Percentiles rank a stretch among this genome's conserved stretches.
These are phyloP conservation scores for Stemphylium lycopersici DNA, from an alignment of 2,329 filamentous ascomycete species.

Conservation along the genomic window DNA sequence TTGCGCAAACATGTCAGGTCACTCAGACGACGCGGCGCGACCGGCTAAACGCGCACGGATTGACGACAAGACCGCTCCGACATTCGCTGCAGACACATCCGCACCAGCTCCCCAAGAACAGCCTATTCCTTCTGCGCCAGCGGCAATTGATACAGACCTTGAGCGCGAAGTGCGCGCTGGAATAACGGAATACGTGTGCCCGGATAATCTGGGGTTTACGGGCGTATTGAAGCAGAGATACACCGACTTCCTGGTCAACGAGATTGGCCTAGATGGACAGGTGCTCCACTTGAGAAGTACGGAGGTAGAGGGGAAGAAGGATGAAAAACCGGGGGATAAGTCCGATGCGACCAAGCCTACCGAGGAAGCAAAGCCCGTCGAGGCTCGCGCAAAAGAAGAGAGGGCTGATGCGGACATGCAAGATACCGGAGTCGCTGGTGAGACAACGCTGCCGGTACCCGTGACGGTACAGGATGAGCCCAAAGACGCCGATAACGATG, in stretches of 20 bases:
- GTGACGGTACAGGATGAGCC: not conserved
- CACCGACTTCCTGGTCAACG: slow-evolving; percentile 91
- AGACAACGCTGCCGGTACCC: slow-evolving; percentile 16
- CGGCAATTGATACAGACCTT: slow-evolving; percentile 35
- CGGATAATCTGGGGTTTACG: slow-evolving; percentile 63
- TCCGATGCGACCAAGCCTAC: slow-evolving; percentile 9
- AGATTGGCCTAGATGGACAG: slow-evolving; percentile 76
- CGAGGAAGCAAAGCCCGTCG: slow-evolving; percentile 18
- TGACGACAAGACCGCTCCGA: slow-evolving; percentile 24
- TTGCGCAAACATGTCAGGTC: slow-evolving; percentile 20
- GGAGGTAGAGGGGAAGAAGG: slow-evolving; percentile 26
- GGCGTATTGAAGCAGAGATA: slow-evolving; percentile 76
- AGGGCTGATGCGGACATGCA: slow-evolving; percentile 27
- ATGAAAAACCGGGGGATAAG: slow-evolving; percentile 24
- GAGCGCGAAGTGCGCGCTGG: slow-evolving; percentile 58
- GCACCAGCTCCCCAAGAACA: slow-evolving; percentile 10
- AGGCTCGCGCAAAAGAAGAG: slow-evolving; percentile 29
- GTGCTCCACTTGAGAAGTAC: slow-evolving; percentile 73
- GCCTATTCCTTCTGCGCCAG: slow-evolving; percentile 10
- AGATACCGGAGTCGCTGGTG: slow-evolving; percentile 18
- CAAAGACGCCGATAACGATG: slow-evolving; percentile 15
- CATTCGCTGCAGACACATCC: slow-evolving; percentile 9
- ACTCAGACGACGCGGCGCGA: slow-evolving; percentile 24
- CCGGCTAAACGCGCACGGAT: slow-evolving; percentile 44
- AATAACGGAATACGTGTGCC: slow-evolving; percentile 68